A percentile compares a stretch with the other conserved stretches of the same genome.
phyloP scores from a whole-genome alignment of 148 eudicot species.

The Cornus kousa region DNA sequence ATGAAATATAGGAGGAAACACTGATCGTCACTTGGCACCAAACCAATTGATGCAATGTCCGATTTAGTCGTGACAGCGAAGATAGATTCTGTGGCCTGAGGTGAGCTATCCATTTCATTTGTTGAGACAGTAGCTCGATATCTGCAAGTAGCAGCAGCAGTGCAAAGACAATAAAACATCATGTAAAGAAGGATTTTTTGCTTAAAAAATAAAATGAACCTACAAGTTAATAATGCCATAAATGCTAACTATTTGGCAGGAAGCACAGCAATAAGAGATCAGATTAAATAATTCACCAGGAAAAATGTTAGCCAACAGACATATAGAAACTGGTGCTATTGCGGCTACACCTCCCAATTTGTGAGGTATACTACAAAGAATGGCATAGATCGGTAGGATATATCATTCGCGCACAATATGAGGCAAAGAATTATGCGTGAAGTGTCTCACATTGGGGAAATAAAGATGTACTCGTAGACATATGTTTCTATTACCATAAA shows the following conservation, averaged over 20 bases:
- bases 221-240: background rate
- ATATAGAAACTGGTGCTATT: too few relatives aligned
- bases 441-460: too few relatives aligned
- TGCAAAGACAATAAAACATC: background rate
- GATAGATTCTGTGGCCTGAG: conserved; percentile 7
- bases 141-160: conserved; percentile 12
- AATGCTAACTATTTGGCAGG: background rate
- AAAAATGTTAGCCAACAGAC: background rate
- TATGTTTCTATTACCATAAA: too few relatives aligned
- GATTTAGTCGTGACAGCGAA: conserved; percentile 14
- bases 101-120: conserved; percentile 21
- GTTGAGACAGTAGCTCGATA: background rate
- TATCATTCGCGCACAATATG: too few relatives aligned
- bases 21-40: conserved; percentile 48
- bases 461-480: background rate
- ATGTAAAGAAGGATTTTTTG: background rate
- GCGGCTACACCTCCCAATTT: too few relatives aligned
- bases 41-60: conserved; percentile 17
- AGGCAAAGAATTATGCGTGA: background rate
- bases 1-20: conserved; percentile 69
- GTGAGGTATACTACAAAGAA: too few relatives aligned
- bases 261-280: background rate
- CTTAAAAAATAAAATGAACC: background rate
- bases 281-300: background rate
- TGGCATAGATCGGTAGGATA: too few relatives aligned